phyloP scores from a whole-genome alignment of 2,329 filamentous ascomycete species.

The Talaromyces sp. region DNA sequence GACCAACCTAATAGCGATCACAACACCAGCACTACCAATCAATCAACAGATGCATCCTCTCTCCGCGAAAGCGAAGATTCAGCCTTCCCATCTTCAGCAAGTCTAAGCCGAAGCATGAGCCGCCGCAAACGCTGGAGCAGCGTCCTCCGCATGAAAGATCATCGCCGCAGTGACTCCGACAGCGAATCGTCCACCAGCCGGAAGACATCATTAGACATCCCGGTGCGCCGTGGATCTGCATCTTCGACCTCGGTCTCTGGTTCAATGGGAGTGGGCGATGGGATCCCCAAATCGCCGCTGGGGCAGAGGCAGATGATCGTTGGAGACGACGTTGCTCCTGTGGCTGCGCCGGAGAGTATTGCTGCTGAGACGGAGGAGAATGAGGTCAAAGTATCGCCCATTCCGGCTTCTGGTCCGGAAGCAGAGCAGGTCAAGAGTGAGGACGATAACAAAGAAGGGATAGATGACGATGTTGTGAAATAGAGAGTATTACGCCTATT shows the following conservation, averaged over 20 bases:
- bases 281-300: constrained; percentile 4
- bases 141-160: constrained; percentile 15
- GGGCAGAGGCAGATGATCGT: not conserved
- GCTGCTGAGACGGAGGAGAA: not conserved
- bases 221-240: not conserved
- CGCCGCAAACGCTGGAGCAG: constrained; percentile 19
- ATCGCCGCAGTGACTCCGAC: constrained; percentile 7
- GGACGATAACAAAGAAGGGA: not conserved
- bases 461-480: not conserved
- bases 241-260: not conserved
- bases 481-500: not conserved
- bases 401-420: not conserved
- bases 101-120: constrained; percentile 10
- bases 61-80: constrained; percentile 10
- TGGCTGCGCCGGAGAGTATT: not conserved
- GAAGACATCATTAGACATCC: constrained; percentile 8
- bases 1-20: not conserved
- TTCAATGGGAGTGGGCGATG: not conserved
- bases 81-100: not conserved
- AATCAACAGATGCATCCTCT: not conserved
- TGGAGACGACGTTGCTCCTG: not conserved
- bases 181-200: constrained; percentile 15
- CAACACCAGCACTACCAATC: not conserved
- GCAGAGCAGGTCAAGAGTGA: not conserved
- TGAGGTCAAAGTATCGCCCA: not conserved